A percentile compares a stretch with the other conserved stretches of the same genome.
These are phyloP conservation scores for Endotrypanum monterogeii DNA, from an alignment of 208 protist species.

Conservation along the genomic window DNA sequence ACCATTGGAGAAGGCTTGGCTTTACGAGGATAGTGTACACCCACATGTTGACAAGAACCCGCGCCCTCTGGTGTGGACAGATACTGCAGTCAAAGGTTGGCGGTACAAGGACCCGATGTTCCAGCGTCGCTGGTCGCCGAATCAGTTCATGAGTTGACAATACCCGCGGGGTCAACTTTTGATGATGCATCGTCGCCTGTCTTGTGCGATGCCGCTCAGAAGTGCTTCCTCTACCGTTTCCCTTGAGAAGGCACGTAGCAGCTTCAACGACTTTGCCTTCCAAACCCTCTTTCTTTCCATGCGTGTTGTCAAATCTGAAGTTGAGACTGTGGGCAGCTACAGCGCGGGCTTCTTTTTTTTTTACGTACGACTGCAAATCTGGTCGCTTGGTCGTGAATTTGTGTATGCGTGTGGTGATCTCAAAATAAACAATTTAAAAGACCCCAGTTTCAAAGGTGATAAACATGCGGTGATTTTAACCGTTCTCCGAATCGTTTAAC, in stretches of 20 bases:
- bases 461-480: no score
- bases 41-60: constrained; percentile 88
- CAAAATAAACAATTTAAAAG: background rate
- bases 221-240: background rate
- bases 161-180: background rate
- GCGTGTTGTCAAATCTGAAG: background rate
- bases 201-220: background rate
- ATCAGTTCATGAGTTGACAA: constrained; percentile 81
- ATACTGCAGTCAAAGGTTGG: constrained; percentile 56
- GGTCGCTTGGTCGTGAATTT: background rate
- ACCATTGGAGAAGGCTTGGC: constrained; percentile 92
- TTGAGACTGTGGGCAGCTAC: background rate
- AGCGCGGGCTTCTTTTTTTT: background rate
- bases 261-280: background rate
- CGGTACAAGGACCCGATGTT: constrained; percentile 84
- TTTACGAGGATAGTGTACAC: constrained; percentile 89
- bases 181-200: background rate
- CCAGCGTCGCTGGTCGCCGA: constrained; percentile 82
- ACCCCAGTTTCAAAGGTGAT: background rate
- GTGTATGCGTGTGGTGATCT: background rate
- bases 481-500: background rate
- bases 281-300: background rate
- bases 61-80: constrained; percentile 81
- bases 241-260: background rate
- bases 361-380: background rate